These are phyloP conservation scores for Helichrysum umbraculigerum DNA, from an alignment of 129 eudicot genomes.

Conservation along the genomic window DNA sequence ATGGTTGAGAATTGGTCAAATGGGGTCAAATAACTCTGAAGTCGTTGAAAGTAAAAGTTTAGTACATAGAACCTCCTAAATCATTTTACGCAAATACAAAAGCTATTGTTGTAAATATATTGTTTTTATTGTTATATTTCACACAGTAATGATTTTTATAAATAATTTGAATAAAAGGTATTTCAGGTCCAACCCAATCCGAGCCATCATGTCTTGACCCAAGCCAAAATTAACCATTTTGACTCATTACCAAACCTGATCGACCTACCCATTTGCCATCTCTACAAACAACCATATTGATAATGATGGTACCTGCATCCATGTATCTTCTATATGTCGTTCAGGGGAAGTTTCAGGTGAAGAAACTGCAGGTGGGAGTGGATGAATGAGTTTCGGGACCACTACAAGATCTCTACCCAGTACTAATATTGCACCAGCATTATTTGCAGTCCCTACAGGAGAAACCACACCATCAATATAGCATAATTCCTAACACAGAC, in stretches of 20 bases:
- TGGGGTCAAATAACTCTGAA: no score
- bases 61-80: not conserved
- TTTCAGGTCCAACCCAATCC: not conserved
- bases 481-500: not conserved
- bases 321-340: slow-evolving; percentile 80
- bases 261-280: not conserved
- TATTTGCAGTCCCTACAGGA: slow-evolving; percentile 86
- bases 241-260: not conserved
- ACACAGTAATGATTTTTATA: not conserved
- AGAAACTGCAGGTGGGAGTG: slow-evolving; percentile 85
- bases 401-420: slow-evolving; percentile 94
- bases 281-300: slow-evolving; percentile 1
- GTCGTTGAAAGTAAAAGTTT: no score
- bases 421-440: slow-evolving; percentile 97
- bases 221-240: not conserved
- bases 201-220: not conserved
- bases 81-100: not conserved
- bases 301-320: slow-evolving; percentile 90
- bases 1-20: not conserved
- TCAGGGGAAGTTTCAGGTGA: slow-evolving; percentile 94
- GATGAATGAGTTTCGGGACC: slow-evolving; percentile 98
- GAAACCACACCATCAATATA: slow-evolving; percentile 1
- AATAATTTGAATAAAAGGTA: not conserved
- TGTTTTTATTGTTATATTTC: not conserved
- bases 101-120: not conserved